Conservation (phyloP, 495 filamentous ascomycete species). For the Xylaria palmicola region DNA sequence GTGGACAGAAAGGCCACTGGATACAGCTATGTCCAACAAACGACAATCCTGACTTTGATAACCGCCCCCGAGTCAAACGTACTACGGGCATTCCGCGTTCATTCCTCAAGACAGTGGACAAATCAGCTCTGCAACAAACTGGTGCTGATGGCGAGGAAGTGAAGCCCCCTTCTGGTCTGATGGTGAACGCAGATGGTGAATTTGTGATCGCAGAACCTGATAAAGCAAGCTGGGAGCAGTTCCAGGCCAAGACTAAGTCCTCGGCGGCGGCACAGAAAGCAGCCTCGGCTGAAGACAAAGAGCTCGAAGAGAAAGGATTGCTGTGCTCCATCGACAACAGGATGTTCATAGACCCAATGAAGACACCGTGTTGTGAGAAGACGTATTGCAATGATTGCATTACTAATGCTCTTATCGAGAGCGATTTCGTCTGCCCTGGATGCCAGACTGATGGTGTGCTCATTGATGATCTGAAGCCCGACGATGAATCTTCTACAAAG, state of each 20-base stretch:
- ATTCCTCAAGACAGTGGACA: constrained; percentile 90
- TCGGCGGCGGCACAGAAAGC: constrained; percentile 75
- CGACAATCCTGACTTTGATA: constrained; percentile 92
- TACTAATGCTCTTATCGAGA: constrained; percentile 93
- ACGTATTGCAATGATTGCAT: constrained; percentile 99
- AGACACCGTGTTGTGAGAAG: constrained; percentile 95
- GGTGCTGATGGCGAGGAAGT: constrained; percentile 70
- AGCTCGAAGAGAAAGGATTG: constrained; percentile 80
- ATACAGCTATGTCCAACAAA: constrained; percentile 97
- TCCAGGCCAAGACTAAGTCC: constrained; percentile 87
- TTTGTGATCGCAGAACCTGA: constrained; percentile 94
- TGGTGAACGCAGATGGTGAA: constrained; percentile 96
- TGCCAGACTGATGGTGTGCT: constrained; percentile 88
- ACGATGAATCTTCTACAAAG: constrained; percentile 73
- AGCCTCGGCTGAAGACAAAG: constrained; percentile 66
- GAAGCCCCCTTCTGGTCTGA: constrained; percentile 79
- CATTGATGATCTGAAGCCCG: constrained; percentile 83
- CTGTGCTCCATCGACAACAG: constrained; percentile 94
- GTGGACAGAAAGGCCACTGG: constrained; percentile 97
- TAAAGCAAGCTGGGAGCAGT: constrained; percentile 92
- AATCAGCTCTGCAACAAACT: constrained; percentile 70
- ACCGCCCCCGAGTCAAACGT: constrained; percentile 83
- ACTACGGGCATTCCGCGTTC: constrained; percentile 95
- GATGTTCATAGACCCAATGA: constrained; percentile 94
- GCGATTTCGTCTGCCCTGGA: constrained; percentile 91